Percentiles rank a stretch among this genome's conserved stretches.
phyloP scores from a whole-genome alignment of 2,329 filamentous ascomycete genomes.

The Ceratocystis variospora region DNA sequence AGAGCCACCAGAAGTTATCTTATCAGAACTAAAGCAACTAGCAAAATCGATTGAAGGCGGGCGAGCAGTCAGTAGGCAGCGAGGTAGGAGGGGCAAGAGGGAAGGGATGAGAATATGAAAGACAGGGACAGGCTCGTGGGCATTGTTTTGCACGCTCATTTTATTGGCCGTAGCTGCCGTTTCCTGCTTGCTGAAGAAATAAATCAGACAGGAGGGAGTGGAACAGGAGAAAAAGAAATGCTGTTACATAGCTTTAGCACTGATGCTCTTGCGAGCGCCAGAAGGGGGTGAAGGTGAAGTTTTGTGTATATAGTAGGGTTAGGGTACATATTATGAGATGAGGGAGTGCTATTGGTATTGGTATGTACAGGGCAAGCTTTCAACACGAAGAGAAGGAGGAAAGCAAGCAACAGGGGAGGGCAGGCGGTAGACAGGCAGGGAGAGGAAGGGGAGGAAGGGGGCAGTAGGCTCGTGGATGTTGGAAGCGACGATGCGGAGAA shows the following conservation, averaged over 20 bases:
- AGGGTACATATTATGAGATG: neutral
- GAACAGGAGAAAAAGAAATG: neutral
- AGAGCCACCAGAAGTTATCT: neutral
- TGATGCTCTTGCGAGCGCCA: no score
- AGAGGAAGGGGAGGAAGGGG: neutral
- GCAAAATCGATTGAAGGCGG: neutral
- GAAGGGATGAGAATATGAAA: neutral
- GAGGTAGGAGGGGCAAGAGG: neutral
- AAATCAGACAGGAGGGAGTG: neutral
- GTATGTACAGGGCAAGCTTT: no score
- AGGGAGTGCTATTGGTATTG: no score
- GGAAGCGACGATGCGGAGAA: neutral
- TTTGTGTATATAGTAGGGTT: neutral
- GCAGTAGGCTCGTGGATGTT: neutral
- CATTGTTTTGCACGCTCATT: neutral
- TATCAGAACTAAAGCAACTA: neutral
- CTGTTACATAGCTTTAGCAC: no score
- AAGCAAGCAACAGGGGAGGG: neutral
- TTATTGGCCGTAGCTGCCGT: neutral
- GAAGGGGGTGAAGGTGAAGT: neutral
- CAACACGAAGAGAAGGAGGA: neutral
- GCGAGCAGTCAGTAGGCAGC: neutral
- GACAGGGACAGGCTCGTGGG: neutral
- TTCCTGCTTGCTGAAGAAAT: neutral
- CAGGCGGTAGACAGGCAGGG: neutral